Evolutionary conservation across 2,329 filamentous ascomycete species (phyloP).

Genomic region (Clonostachys rhizophaga): DNA sequence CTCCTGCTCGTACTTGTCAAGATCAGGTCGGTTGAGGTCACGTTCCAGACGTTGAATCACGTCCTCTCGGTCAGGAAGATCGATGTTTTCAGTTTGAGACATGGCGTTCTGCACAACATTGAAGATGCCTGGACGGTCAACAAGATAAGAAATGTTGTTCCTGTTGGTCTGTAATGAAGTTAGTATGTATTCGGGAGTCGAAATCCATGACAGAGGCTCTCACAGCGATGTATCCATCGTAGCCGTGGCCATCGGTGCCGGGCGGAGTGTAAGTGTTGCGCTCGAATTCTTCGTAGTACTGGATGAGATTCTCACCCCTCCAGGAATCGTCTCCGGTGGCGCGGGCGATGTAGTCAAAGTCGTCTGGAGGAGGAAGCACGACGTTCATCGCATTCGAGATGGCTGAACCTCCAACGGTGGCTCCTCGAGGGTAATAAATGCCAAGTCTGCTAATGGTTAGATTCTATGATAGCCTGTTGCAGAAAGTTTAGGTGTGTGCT

Average conservation of each 20-base stretch:
- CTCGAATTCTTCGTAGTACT: conserved; percentile 13
- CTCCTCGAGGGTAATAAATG: conserved; percentile 36
- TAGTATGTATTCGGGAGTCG: neutral
- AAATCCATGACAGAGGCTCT: neutral
- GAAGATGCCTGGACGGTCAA: neutral
- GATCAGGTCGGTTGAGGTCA: conserved; percentile 8
- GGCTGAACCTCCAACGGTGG: conserved; percentile 33
- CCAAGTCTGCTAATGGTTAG: conserved; percentile 17
- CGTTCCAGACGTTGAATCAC: conserved; percentile 11
- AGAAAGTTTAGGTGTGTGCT: neutral
- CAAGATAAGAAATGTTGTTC: conserved; percentile 12
- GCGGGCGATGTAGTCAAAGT: conserved; percentile 18
- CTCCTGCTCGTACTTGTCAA: conserved; percentile 6
- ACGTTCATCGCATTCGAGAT: conserved; percentile 29
- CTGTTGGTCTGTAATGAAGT: conserved; percentile 7
- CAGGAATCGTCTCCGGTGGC: neutral
- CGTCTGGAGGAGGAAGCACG: conserved; percentile 26
- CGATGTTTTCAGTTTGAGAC: too few species aligned
- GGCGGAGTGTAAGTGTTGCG: conserved; percentile 14
- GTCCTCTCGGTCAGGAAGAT: neutral
- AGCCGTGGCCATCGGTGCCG: conserved; percentile 14
- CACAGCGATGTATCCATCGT: conserved; percentile 20
- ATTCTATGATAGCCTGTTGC: too few species aligned
- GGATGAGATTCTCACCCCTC: conserved; percentile 8
- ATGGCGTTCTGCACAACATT: too few species aligned